Base-by-base conservation (phyloP, 768 basidiomycete genomes). In the Dictyophora rubrovolvata region DNA sequence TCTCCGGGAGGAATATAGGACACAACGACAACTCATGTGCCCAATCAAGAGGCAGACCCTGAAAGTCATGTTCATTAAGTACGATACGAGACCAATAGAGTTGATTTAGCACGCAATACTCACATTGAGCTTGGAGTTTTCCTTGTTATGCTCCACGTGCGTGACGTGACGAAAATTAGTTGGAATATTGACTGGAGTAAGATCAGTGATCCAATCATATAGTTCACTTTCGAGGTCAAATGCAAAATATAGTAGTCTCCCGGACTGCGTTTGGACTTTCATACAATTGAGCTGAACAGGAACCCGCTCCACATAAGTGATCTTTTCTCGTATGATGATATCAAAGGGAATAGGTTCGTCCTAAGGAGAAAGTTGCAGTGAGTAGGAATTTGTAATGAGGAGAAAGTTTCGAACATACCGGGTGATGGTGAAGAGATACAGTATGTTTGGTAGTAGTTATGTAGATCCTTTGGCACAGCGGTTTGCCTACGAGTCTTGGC, bases 191-290 rank as follows among this genome's bases (percentile, higher is more conserved):
- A 18, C 16, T 17, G 55, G 47, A 20, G 12, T 23, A 14, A 56
- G 33, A 17, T 56, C 55, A 17, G 55, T 56, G 46, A 56, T 46
- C 55, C 55, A 56, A 28, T n/a, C 47, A 34, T 56, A 56, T 23
- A 56, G 55, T 16, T 48, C 55, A 11, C 22, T 20, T 17, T 56
- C 55, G 16, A 20, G 5, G 46, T 48, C 55, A 11, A 56, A 56
- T 11, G 55, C 55, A 23, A 56, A 49, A 14, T 48, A 33, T 18
- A 46, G 28, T 22, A 33, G 18, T 23, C 33, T 23, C 11, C 23
- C 55, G 12, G 47, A 36, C 14, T 22, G 14, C 7, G 55, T 48
- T 7, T 48, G 46, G 20, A 56, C 34, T 33, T 46, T 16, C 37
- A 56, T 46, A 28, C 55, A 49, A 22, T 22, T 17, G 21, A 34